Base-by-base conservation (phyloP, 352 stramenopile genomes). In the Pythium aquatile region DNA sequence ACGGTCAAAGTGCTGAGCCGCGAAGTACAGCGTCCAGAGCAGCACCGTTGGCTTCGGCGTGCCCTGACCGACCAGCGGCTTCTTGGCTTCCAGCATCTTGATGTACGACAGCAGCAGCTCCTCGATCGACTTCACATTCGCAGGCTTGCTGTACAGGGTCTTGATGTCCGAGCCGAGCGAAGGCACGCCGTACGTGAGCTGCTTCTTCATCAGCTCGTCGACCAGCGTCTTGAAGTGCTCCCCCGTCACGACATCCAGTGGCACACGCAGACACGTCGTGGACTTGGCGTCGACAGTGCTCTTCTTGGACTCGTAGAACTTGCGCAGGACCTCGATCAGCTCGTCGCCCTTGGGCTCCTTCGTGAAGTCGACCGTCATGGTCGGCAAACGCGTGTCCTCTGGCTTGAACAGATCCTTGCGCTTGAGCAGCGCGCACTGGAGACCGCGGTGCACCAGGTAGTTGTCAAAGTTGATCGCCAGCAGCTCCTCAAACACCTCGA, bases 161-260 rank as follows among this genome's bases (percentile, higher is more conserved):
- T 93, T 97, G 10, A 99, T 75, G 69, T 98, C 93, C n/a, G 80
- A 87, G 35, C 93, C 96, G 6, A 99, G 77, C 16, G 93, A 98
- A 35, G 96, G 96, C 47, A 99, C 93, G 39, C 92, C 94, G 70
- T 97, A 97, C 17, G 84, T 83, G 58, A 99, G 69, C 61, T 91
- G 83, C 29, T 58, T 68, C 58, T 79, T 85, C n/a, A 91, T 47
- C 17, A 87, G 72, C 51, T 74, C 77, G 46, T 94, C 84, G 0
- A 81, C 74, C 28, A 86, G 66, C 60, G 66, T 65, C 62, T 90
- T 81, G 54, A 98, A 93, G 39, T 85, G 78, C 8, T 79, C 82
- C 14, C 87, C 85, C 29, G 77, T 70, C 48, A 97, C 77, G 39
- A 97, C 92, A 54, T 91, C 94, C 30, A 99, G 72, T 20, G 91